phyloP scores from a whole-genome alignment of 495 filamentous ascomycete genomes.

The Penicillium longicatenatum region DNA sequence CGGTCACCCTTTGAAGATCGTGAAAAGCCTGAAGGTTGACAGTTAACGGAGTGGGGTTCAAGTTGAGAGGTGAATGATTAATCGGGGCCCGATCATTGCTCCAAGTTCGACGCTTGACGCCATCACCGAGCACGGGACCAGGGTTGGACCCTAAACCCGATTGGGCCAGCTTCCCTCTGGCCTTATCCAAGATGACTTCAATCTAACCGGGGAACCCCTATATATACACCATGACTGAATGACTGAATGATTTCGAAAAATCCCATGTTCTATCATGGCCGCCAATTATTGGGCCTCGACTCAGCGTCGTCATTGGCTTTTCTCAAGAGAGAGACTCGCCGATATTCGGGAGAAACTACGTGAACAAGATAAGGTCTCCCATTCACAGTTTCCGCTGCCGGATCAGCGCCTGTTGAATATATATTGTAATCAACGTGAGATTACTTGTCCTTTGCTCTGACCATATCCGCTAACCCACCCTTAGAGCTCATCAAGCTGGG shows the following conservation, averaged over 20 bases:
- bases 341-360: constrained; percentile 72
- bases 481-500: constrained; percentile 80
- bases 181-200: constrained; percentile 10
- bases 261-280: constrained; percentile 62
- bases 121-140: constrained; percentile 39
- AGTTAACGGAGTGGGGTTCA: constrained; percentile 19
- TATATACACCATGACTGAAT: constrained; percentile 6
- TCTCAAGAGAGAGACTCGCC: constrained; percentile 74
- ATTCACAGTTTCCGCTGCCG: constrained; percentile 79
- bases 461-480: neutral
- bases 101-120: constrained; percentile 30
- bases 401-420: constrained; percentile 82
- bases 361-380: constrained; percentile 66
- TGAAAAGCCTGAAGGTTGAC: constrained; percentile 10
- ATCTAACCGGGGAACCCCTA: neutral
- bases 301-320: constrained; percentile 87
- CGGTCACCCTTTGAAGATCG: neutral
- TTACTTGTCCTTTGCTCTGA: constrained; percentile 20
- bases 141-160: constrained; percentile 40
- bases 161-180: constrained; percentile 24
- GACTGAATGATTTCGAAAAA: neutral
- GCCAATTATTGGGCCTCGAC: constrained; percentile 97
- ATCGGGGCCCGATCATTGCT: constrained; percentile 45
- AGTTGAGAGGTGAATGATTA: constrained; percentile 26
- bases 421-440: constrained; percentile 83